Percentiles rank a stretch among this genome's conserved stretches.
Conservation (phyloP, 2,329 filamentous ascomycete species). For the Fusarium goolgardi region DNA sequence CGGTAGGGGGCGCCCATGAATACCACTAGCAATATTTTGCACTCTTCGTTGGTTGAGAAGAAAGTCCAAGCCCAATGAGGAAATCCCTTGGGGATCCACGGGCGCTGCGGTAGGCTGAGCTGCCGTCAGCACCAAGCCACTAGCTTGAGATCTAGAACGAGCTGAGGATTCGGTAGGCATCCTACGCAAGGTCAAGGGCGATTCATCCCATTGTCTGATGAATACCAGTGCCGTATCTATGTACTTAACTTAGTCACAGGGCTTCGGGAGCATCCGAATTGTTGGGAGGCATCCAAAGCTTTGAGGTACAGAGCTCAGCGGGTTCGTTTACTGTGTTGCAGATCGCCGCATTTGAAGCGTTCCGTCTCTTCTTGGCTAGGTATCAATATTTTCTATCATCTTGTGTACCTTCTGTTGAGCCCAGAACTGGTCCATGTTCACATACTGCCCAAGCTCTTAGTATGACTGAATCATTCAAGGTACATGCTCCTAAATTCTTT, state of each 20-base stretch:
- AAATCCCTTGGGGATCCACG: neutral
- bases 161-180: conserved; percentile 7
- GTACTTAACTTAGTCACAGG: neutral
- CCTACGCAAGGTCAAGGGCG: neutral
- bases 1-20: neutral
- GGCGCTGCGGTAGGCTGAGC: conserved; percentile 5
- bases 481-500: neutral
- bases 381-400: neutral
- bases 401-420: neutral
- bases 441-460: neutral
- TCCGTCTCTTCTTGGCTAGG: neutral
- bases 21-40: neutral
- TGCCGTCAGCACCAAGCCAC: conserved; percentile 30
- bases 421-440: neutral
- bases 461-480: neutral
- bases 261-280: conserved; percentile 33
- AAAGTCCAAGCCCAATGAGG: neutral
- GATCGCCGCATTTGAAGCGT: conserved; percentile 11
- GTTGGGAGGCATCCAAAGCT: neutral
- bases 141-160: conserved; percentile 29
- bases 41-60: neutral
- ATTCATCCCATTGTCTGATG: neutral
- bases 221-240: conserved; percentile 1
- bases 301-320: neutral
- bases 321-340: neutral